These are phyloP conservation scores for grape (Vitis vinifera) DNA, from an alignment of 164 flowering plant species.

Conservation along the genomic window DNA sequence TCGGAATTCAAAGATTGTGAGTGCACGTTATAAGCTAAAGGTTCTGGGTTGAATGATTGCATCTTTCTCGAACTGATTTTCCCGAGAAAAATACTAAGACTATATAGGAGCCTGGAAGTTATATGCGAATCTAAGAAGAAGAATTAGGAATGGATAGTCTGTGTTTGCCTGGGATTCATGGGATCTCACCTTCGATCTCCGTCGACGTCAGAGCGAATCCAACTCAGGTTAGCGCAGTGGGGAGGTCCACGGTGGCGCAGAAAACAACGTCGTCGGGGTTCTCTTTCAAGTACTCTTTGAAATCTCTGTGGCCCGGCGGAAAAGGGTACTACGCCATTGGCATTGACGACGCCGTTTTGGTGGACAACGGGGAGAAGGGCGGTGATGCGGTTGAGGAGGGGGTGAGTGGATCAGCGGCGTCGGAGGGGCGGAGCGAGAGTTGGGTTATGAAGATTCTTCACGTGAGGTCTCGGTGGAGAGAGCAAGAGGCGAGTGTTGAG, in stretches of 20 bases:
- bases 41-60: conserved; percentile 7
- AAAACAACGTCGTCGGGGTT: conserved; percentile 37
- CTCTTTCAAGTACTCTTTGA: conserved; percentile 53
- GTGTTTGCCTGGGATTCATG: conserved; percentile 46
- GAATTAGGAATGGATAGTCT: conserved; percentile 54
- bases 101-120: too few species aligned
- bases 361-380: conserved; percentile 21
- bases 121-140: neutral
- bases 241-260: conserved; percentile 30
- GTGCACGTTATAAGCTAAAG: conserved; percentile 9
- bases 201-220: conserved; percentile 27
- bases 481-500: conserved; percentile 12
- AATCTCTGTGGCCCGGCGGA: conserved; percentile 48
- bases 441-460: conserved; percentile 82
- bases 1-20: conserved; percentile 13
- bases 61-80: neutral
- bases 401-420: neutral
- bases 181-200: conserved; percentile 35
- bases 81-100: too few species aligned
- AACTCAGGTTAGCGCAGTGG: conserved; percentile 39
- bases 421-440: conserved; percentile 34
- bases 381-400: conserved; percentile 10
- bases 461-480: conserved; percentile 49
- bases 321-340: conserved; percentile 32
- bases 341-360: conserved; percentile 48